Base-by-base conservation (phyloP, 1,284 basidiomycete species). In the Peniophora sp. region DNA sequence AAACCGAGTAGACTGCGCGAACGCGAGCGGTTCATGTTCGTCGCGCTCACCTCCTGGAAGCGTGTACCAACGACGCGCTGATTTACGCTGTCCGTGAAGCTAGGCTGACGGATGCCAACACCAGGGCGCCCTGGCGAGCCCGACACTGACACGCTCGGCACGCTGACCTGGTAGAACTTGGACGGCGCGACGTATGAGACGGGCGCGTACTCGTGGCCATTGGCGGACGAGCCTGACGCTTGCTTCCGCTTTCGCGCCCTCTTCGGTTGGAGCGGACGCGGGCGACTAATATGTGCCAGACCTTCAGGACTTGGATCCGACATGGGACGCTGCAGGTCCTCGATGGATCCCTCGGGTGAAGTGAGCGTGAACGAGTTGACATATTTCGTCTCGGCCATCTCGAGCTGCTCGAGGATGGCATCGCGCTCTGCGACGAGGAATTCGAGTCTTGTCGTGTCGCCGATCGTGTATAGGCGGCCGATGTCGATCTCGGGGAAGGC, bases 151-250 rank as follows among this genome's bases (percentile, higher is more conserved):
- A 11, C 81, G 12, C 27, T 83, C 53, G 70, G 73, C 2, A 87
- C 71, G 35, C 80, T 73, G 34, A 89, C 74, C 58, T 83, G 82
- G 69, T 89, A 89, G 62, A 85, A 89, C 51, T 81, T 77, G 3
- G 83, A 87, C 12, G 85, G 85, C n/a, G 84, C 84, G 14, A 88
- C 79, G 59, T 86, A 89, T 2, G 84, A 83, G 3, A 81, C 84
- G 2, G 85, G 85, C 3, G 81, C 75, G 14, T 82, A 72, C n/a
- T 82, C 83, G 2, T 79, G 73, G 1, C 74, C 81, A 14, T 82
- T 72, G n/a, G 82, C 84, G 8, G 83, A 83, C 3, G 79, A 73
- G 1, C 74, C 81, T 56, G 72, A 77, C 2, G 82, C 81, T 10
- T 79, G 78, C 55, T 85, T 84, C 50, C 54, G 73, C 14, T 73